Percentiles rank a stretch among this genome's conserved stretches.
Evolutionary conservation across 208 protist species (phyloP).

Genomic region (Kentomonas sorsogonicus): DNA sequence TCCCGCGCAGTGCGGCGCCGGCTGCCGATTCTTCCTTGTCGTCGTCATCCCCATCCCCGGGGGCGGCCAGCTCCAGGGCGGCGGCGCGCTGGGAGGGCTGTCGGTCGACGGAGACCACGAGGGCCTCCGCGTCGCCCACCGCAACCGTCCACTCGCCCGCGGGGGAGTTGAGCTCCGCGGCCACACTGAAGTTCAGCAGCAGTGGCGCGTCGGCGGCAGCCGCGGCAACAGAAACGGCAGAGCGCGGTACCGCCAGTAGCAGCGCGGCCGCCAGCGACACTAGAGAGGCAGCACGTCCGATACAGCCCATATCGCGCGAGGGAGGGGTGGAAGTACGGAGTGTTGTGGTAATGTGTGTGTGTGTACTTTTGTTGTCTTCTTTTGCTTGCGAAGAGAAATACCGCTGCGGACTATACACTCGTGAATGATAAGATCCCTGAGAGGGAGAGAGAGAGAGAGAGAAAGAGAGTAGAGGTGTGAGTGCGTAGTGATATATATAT

Average conservation of each 20-base stretch:
- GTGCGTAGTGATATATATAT: neutral
- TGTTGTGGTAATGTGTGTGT: neutral
- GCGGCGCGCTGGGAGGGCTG: constrained; percentile 18
- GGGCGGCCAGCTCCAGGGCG: constrained; percentile 13
- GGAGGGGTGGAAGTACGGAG: neutral
- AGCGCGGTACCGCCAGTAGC: neutral
- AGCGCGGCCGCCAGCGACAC: neutral
- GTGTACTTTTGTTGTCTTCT: too few relatives aligned
- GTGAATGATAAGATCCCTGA: too few relatives aligned
- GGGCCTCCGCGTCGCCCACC: neutral
- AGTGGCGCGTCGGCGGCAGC: neutral
- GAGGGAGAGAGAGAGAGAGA: neutral
- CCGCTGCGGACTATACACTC: too few relatives aligned
- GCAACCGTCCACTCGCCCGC: constrained; percentile 3
- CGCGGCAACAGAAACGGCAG: too few relatives aligned
- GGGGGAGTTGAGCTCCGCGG: constrained; percentile 2
- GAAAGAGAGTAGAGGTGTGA: neutral
- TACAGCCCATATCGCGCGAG: too few relatives aligned
- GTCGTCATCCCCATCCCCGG: neutral
- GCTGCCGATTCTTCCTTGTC: neutral
- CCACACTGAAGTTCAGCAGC: constrained; percentile 6
- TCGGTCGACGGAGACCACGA: constrained; percentile 14
- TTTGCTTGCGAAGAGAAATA: too few relatives aligned
- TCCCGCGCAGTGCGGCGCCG: constrained; percentile 7
- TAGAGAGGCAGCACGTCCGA: too few relatives aligned